Evolutionary conservation across 1,284 basidiomycete genomes (phyloP), one percentile per base, ranked within the genome.

Genomic region (Cryptococcus neoformans): DNA sequence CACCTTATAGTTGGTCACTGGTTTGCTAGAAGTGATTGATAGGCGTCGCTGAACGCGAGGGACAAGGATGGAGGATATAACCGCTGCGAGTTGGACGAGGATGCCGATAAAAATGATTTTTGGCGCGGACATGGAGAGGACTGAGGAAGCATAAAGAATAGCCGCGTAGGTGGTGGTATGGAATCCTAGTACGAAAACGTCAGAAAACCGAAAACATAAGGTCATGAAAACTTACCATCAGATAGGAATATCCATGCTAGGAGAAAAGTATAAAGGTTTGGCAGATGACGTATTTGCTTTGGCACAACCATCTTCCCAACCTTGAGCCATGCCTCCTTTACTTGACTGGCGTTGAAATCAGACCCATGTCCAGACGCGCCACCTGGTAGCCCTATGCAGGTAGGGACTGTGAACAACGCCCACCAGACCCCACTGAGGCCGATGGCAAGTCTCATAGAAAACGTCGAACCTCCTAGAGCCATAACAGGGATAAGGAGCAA

Each of bases 241-340:
- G 89, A 91, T 36, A 96, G 83, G 11, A 95, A 82, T 70, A 95
- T 92, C 91, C 92, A 95, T 0, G 92, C 89, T 4, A 86, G 82
- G 42, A 95, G 85, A 67, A 90, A 94, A 57, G 83, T 82, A 79
- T 93, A 96, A 0, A 92, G 90, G 68, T 91, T 87, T 39, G 82
- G 81, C n/a, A 94, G 79, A 57, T 82, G 82, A 72, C 81, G 82
- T 38, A 93, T 84, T 69, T 93, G 85, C 4, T 73, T 73, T 78
- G 83, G 85, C 0, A 79, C 79, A 11, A 93, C 77, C 87, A 91
- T 91, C 39, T 79, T 79, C 0, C 65, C 70, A 3, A 77, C 62
- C 41, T 67, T 56, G 14, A 28, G 46, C 77, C 76, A 77, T 4
- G 69, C 73, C 12, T 60, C 53, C 5, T 17, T 16, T 10, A 72